Base-by-base conservation (phyloP, 2,329 filamentous ascomycete species). In the Orbilia quercus region DNA sequence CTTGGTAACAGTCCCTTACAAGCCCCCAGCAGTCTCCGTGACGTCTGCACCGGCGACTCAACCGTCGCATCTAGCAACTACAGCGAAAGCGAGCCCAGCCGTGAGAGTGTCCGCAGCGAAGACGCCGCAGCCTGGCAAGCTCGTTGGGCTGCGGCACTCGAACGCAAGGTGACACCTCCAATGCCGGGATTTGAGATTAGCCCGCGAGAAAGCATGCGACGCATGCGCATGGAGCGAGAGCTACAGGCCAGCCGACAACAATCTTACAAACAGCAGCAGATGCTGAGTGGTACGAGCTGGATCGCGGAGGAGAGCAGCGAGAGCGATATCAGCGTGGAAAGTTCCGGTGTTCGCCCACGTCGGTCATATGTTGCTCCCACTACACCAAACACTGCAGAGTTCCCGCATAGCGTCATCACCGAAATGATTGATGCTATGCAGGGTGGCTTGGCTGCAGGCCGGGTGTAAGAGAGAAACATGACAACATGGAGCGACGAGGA, bases 181-280 rank as follows among this genome's bases (percentile, higher is more conserved):
- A 73, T 73, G 51, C 67, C 67, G 7, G 67, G 67, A 11, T 73
- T 73, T 42, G 67, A 73, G 18, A 47, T 73, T 38, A 62, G 67
- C 36, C 67, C 67, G 1, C 53, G 25, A 9, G 67, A 73, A 25
- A 73, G 67, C 54, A 73, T 73, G 67, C 38, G 67, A 55, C 60
- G 59, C 36, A 73, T 73, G 67, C 59, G 67, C 16, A 47, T 48
- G 45, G 59, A 73, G 28, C 23, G 67, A 20, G 67, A 73, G 40
- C 25, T 38, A 6, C 59, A 60, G 18, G 11, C 55, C n/a, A 62
- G 53, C 12, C 31, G 59, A 20, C 51, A 60, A 16, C 59, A 63
- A 16, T 53, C 60, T 20, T 53, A 57, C 7, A 42, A 25, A n/a
- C 50, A 63, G 18, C 51, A 20, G 31, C 59, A 48, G 11, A 25